Conservation (phyloP, 306 rosid genomes). For the Corylus heterophylla region DNA sequence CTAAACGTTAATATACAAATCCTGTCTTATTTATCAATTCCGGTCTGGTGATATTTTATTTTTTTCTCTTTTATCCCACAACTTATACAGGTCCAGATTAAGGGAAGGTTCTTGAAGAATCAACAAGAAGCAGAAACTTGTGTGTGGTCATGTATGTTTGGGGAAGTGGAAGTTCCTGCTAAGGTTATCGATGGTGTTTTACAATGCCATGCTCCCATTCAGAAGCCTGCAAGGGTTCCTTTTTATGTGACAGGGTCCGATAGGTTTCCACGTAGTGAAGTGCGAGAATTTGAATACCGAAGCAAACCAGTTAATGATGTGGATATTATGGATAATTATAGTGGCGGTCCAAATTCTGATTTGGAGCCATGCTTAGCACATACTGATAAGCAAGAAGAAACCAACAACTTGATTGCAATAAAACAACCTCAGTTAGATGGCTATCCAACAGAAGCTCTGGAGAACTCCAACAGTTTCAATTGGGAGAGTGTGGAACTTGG, state of each 20-base stretch:
- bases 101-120: slow-evolving; percentile 64
- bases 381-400: slow-evolving; percentile 31
- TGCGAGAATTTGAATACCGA: slow-evolving; percentile 77
- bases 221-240: slow-evolving; percentile 74
- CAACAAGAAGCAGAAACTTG: slow-evolving; percentile 51
- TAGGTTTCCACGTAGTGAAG: slow-evolving; percentile 87
- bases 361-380: slow-evolving; percentile 27
- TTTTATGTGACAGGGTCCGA: slow-evolving; percentile 87
- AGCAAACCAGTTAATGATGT: slow-evolving; percentile 35
- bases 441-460: slow-evolving; percentile 43
- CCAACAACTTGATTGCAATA: slow-evolving; percentile 31
- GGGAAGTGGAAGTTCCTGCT: slow-evolving; percentile 86
- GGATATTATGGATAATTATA: slow-evolving; percentile 31
- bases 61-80: slow-evolving; percentile 13
- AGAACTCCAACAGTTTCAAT: slow-evolving; percentile 78
- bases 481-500: slow-evolving; percentile 85
- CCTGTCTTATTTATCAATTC: slow-evolving; percentile 16
- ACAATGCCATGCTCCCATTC: slow-evolving; percentile 73
- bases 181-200: slow-evolving; percentile 68
- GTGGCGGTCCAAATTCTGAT: slow-evolving; percentile 5
- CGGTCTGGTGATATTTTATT: neutral
- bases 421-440: slow-evolving; percentile 44
- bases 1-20: neutral
- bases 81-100: slow-evolving; percentile 61
- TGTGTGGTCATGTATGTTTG: slow-evolving; percentile 92